These are phyloP conservation scores for Dothistroma septosporum DNA, from an alignment of 2,329 filamentous ascomycete species.

Conservation along the genomic window DNA sequence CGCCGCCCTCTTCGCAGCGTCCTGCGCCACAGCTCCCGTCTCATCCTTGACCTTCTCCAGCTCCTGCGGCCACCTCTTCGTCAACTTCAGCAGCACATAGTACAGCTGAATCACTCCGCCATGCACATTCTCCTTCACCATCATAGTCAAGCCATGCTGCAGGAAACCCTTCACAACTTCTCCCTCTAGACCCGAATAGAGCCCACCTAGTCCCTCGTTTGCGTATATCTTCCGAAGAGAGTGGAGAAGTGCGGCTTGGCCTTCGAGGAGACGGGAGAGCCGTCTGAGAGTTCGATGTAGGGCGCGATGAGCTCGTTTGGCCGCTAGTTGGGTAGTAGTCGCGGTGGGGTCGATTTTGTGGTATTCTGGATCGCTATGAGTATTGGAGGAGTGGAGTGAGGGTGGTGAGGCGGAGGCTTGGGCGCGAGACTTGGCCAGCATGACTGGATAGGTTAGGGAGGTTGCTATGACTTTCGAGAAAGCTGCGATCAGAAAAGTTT, in stretches of 20 bases:
- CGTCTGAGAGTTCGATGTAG: slow-evolving; percentile 16
- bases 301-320: slow-evolving; percentile 12
- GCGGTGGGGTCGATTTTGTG: slow-evolving; percentile 12
- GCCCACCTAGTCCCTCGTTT: slow-evolving; percentile 60
- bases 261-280: slow-evolving; percentile 23
- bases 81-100: slow-evolving; percentile 56
- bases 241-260: slow-evolving; percentile 30
- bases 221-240: slow-evolving; percentile 33
- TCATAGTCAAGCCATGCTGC: slow-evolving; percentile 80
- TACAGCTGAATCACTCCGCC: slow-evolving; percentile 67
- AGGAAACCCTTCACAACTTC: slow-evolving; percentile 82
- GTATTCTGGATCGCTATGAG: slow-evolving; percentile 21
- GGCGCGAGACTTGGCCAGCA: slow-evolving; percentile 74
- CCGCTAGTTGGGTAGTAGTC: slow-evolving; percentile 11
- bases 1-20: slow-evolving; percentile 31
- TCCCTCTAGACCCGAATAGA: slow-evolving; percentile 72
- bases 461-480: slow-evolving; percentile 74
- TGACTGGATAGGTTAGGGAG: slow-evolving; percentile 77
- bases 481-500: slow-evolving; percentile 67
- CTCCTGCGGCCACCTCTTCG: slow-evolving; percentile 42
- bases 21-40: slow-evolving; percentile 22
- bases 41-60: slow-evolving; percentile 28
- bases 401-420: slow-evolving; percentile 54
- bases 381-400: slow-evolving; percentile 8
- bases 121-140: slow-evolving; percentile 76